phyloP scores from a whole-genome alignment of 176 grass and related monocot species.

The Cenchrus fungigraminus region DNA sequence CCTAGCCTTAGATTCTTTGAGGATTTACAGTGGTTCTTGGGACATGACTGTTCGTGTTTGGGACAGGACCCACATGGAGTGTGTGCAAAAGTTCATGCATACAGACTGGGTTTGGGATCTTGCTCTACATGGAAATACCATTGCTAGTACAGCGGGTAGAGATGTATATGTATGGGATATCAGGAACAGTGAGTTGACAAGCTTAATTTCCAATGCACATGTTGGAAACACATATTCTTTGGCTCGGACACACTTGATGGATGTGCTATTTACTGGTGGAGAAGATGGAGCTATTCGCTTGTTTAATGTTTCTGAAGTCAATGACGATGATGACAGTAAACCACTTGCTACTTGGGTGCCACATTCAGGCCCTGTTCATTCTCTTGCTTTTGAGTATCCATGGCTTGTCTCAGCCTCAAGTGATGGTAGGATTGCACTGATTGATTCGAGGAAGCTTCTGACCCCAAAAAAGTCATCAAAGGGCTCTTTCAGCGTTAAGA shows the following conservation, averaged over 20 bases:
- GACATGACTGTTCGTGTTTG: conserved; percentile 92
- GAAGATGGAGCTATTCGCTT: conserved; percentile 85
- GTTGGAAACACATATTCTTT: conserved; percentile 75
- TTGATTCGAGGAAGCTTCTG: conserved; percentile 84
- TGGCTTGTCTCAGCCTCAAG: conserved; percentile 87
- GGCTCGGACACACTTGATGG: conserved; percentile 57
- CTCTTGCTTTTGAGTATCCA: conserved; percentile 92
- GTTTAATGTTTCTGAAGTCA: conserved; percentile 50
- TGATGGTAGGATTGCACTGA: conserved; percentile 84
- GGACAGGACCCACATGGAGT: conserved; percentile 77
- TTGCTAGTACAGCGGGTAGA: conserved; percentile 80
- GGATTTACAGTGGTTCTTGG: conserved; percentile 95
- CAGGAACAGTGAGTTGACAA: conserved; percentile 52
- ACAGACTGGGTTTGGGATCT: conserved; percentile 87
- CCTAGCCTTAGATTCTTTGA: conserved; percentile 73
- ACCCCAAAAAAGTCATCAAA: conserved; percentile 38
- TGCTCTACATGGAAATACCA: conserved; percentile 60
- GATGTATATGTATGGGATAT: conserved; percentile 90
- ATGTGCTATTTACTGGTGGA: conserved; percentile 86
- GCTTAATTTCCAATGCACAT: conserved; percentile 70
- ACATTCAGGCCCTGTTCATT: conserved; percentile 76
- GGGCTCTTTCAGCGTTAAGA: conserved; percentile 42
- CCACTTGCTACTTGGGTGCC: conserved; percentile 83
- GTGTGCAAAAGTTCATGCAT: conserved; percentile 82
- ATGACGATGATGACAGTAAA: conserved; percentile 62